Conservation (phyloP, 2,329 filamentous ascomycete genomes). For the Hymenoscyphus occultus region DNA sequence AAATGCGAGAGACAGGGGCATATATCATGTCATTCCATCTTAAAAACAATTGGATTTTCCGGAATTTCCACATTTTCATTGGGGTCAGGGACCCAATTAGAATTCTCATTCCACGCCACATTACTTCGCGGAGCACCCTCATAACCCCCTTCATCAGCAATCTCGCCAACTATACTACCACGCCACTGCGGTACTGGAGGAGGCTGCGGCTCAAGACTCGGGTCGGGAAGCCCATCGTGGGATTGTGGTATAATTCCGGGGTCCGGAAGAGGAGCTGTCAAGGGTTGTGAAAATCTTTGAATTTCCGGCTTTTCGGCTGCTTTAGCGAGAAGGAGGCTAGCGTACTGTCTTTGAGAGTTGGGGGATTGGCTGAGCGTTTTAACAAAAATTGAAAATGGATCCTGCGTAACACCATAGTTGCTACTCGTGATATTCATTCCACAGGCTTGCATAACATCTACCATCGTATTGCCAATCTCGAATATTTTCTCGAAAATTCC, state of each 20-base stretch:
- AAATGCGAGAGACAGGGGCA: neutral
- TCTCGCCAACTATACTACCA: conserved; percentile 29
- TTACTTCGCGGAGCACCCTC: neutral
- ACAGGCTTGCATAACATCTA: conserved; percentile 44
- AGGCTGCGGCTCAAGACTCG: neutral
- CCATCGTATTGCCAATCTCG: conserved; percentile 45
- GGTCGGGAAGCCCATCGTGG: neutral
- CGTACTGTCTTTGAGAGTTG: conserved; percentile 44
- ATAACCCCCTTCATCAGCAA: conserved; percentile 23
- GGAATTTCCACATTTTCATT: conserved; percentile 2
- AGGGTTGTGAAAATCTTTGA: conserved; percentile 23
- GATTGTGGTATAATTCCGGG: neutral
- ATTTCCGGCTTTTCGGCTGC: conserved; percentile 41
- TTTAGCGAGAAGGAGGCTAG: conserved; percentile 43
- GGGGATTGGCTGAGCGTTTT: conserved; percentile 44
- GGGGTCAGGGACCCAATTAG: conserved; percentile 10
- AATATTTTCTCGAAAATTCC: conserved; percentile 51
- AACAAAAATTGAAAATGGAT: conserved; percentile 46
- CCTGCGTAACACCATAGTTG: conserved; percentile 36
- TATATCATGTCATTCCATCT: conserved; percentile 7
- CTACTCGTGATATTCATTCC: conserved; percentile 21
- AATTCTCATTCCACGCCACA: conserved; percentile 5
- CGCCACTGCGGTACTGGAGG: conserved; percentile 18
- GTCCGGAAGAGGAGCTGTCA: conserved; percentile 17
- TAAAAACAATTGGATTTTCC: conserved; percentile 2